Base-by-base conservation (phyloP, 345 rosid genomes). In the Populus tremula region DNA sequence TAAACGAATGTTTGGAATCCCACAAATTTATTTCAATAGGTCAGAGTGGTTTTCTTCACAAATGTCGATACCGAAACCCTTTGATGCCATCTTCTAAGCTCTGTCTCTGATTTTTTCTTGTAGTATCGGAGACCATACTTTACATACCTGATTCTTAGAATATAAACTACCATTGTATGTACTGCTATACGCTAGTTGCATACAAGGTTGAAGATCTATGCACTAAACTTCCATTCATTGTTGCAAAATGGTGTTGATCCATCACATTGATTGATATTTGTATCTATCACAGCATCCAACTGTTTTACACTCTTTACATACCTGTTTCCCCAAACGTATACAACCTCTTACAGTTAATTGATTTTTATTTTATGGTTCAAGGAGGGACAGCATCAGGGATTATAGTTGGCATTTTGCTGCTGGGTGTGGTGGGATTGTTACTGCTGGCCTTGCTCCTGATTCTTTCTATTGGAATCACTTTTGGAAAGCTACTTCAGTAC, bases 401-500 rank as follows among this genome's bases (percentile, higher is more conserved):
- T 67, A 66, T 88, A 33, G 83, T 89, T 33, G 94, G 99, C 38
- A 82, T 85, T 82, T 76, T 91, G 74, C 79, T 93, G 83, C 86
- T 95, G 31, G 84, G 87, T 45, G 35, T 82, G 35, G 88, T 89
- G 78, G 86, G 90, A 27, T 65, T 86, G 61, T 76, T 82, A 14
- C 89, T 92, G 69, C 81, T 95, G 75, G 79, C 80, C 14, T 76
- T 95, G 84, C 80, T 93, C 70, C 73, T 95, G 78, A 90, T 95
- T 87, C 96, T 95, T 72, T 91, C 99, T 1, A 74, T 90, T 8
- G 99, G 99, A 27, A 92, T 95, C 25, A 91, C 96, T 10, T 77
- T 91, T 20, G 98, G 97, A 72, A 93, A 92, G 87, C 83, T 95
- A 70, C 91, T 95, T 76, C 96, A 90, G 82, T 95, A 95, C 84